Evolutionary conservation across 208 protist species (phyloP).

Genomic region (Borovskyia barvae): DNA sequence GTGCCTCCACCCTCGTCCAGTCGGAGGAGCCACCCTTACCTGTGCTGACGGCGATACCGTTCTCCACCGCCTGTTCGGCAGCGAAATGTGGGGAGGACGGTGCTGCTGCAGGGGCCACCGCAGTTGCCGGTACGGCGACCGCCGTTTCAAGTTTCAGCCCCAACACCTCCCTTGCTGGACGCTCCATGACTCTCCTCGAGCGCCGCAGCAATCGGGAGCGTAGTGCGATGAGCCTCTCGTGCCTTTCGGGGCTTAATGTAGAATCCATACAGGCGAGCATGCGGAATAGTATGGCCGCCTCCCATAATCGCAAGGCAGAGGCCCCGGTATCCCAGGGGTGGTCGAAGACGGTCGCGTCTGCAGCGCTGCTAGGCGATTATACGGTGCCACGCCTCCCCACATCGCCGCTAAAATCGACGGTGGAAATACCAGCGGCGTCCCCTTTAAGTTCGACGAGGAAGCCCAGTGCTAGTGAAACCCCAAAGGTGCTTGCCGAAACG

Average conservation of each 20-base stretch:
- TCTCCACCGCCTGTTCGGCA: not conserved
- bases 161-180: constrained; percentile 3
- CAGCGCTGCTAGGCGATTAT: constrained; percentile 23
- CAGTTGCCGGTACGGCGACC: not conserved
- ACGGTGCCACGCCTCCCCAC: constrained; percentile 7
- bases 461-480: not conserved
- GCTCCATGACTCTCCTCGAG: constrained; percentile 70
- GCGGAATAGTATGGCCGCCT: constrained; percentile 22
- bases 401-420: not conserved
- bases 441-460: not conserved
- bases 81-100: not conserved
- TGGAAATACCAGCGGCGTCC: not conserved
- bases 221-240: constrained; percentile 50
- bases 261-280: constrained; percentile 59
- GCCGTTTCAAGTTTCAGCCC: not conserved
- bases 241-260: constrained; percentile 61
- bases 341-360: constrained; percentile 48
- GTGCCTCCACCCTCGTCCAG: not conserved
- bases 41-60: constrained; percentile 7
- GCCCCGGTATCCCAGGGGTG: constrained; percentile 47
- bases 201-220: constrained; percentile 54
- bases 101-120: not conserved
- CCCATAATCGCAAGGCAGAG: constrained; percentile 9
- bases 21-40: constrained; percentile 7
- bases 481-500: not conserved